Evolutionary conservation across 2,329 filamentous ascomycete genomes (phyloP), one percentile per base, ranked within the genome.

Genomic region (Aspergillus pseudotamarii): DNA sequence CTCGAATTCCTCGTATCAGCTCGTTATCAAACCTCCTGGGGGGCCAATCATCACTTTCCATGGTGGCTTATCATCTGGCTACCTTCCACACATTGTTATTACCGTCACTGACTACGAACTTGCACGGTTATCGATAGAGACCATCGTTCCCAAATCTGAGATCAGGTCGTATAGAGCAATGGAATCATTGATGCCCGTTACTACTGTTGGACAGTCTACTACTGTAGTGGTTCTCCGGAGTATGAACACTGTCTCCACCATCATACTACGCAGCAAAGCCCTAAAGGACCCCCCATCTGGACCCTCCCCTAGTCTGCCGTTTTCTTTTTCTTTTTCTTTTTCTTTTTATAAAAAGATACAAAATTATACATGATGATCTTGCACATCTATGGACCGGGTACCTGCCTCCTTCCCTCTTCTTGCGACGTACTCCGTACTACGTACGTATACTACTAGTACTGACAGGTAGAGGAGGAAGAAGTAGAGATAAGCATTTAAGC

Each of bases 401-500:
- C 46, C 46, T 50, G 46, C 14, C 23, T 50, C 12, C 23, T 26
- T 14, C 10, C 50, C 26, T 21, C 26, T 12, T 32, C 30, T 36
- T 41, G 19, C 16, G 9, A 41, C 16, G 6, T n/a, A 50, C 32
- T 19, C 6, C 34, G 26, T 41, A 14, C 41, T 26, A 26, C n/a
- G n/a, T n/a, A 26, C 4, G 2, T 36, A 12, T 36, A 36, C 12
- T 12, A 12, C 11, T 34, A 11, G 11, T 11, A 34, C 32, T 12
- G 32, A 34, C 32, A 36, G 14, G 26, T 26, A 26, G 26, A 26
- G 16, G 58, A 30, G n/a, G 43, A 46, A 6, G 55, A 59, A 53
- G 62, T 51, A 63, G 28, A 70, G 73, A 75, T 75, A 75, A 73
- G 71, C 64, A 63, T 57, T 32, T 3, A 10, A 8, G 16, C 55